Percentiles rank a stretch among this genome's conserved stretches.
phyloP scores from a whole-genome alignment of 345 rosid species.

The Acer campestre region DNA sequence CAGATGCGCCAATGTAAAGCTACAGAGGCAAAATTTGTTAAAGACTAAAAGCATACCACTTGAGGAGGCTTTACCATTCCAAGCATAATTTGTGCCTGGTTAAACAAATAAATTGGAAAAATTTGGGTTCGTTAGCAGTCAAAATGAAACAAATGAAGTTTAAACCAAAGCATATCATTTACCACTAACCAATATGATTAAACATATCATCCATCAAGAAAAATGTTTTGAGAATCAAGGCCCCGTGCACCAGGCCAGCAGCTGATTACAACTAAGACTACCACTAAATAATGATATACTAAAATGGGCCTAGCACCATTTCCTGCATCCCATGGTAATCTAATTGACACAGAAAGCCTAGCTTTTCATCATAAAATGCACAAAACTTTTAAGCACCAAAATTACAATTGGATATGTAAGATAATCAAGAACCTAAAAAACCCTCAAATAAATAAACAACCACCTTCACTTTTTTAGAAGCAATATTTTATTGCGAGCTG shows the following conservation, averaged over 20 bases:
- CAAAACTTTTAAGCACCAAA: not conserved
- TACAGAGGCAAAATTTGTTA: constrained; percentile 9
- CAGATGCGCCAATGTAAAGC: constrained; percentile 17
- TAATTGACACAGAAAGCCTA: constrained; percentile 3
- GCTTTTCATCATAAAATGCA: not conserved
- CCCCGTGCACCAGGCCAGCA: not conserved
- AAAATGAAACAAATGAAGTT: not conserved
- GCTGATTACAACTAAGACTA: not conserved
- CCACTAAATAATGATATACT: not conserved
- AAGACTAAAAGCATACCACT: constrained; percentile 52
- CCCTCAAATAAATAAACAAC: constrained; percentile 1
- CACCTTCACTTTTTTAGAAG: not conserved
- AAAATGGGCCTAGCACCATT: not conserved
- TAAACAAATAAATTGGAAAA: constrained; percentile 22
- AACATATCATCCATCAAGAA: not conserved
- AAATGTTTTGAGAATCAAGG: not conserved
- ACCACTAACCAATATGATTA: not conserved
- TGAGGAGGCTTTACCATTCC: constrained; percentile 98
- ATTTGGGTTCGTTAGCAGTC: constrained; percentile 5
- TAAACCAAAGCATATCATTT: constrained; percentile 3
- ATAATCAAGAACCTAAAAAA: not conserved
- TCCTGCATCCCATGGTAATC: not conserved
- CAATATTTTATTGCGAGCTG: not conserved
- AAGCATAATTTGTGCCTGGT: constrained; percentile 96
- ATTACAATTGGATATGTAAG: not conserved